These are phyloP conservation scores for Penicillium roqueforti DNA, from an alignment of 495 filamentous ascomycete genomes.

Conservation along the genomic window DNA sequence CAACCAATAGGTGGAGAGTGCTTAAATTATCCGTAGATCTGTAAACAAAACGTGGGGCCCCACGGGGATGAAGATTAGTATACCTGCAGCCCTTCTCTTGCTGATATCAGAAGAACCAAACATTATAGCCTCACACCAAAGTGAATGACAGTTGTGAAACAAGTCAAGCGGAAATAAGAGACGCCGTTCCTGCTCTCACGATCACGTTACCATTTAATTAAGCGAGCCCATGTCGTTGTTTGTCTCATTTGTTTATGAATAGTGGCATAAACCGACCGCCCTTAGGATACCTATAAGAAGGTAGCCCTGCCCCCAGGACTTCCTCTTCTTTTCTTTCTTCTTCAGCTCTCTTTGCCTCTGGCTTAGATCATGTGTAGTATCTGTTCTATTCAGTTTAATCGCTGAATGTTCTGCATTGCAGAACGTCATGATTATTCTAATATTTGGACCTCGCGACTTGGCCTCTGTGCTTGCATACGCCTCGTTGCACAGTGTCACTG, in stretches of 20 bases:
- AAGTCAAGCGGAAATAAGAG: no score
- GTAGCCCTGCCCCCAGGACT: slow-evolving; percentile 12
- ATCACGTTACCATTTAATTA: no score
- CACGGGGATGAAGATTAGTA: no score
- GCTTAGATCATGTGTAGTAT: slow-evolving; percentile 98
- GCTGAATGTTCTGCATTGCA: slow-evolving; percentile 63
- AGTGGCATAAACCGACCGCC: not conserved
- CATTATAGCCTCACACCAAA: no score
- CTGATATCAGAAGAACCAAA: no score
- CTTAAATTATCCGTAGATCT: no score
- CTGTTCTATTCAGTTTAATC: slow-evolving; percentile 99
- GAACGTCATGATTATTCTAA: slow-evolving; percentile 80
- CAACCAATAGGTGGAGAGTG: no score
- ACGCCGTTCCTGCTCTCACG: no score
- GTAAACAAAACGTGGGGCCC: not conserved
- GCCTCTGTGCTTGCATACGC: slow-evolving; percentile 84
- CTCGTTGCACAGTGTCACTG: slow-evolving; percentile 70
- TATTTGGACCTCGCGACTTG: slow-evolving; percentile 58
- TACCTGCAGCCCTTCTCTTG: no score
- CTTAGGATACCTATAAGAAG: not conserved
- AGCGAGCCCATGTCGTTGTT: no score
- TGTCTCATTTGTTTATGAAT: no score
- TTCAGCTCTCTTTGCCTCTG: slow-evolving; percentile 57
- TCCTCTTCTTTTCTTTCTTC: slow-evolving; percentile 47
- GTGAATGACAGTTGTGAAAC: no score